Base-by-base conservation (phyloP, 2,329 filamentous ascomycete genomes). In the Aspergillus awamori region DNA sequence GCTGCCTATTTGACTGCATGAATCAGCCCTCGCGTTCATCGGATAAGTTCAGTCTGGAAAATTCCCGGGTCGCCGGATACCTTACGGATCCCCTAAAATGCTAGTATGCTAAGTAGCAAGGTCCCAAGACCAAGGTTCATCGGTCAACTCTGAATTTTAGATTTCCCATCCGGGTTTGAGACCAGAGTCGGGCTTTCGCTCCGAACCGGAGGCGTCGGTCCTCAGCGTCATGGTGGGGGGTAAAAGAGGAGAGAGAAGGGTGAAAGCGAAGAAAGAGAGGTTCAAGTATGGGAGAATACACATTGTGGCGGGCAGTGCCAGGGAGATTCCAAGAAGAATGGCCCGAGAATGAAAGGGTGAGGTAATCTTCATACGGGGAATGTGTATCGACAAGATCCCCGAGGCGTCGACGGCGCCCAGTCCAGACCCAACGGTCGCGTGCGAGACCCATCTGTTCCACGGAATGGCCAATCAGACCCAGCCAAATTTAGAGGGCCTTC, bases 381-480 rank as follows among this genome's bases (percentile, higher is more conserved):
- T 11, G n/a, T 22, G 17, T 45, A 45, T 22, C 41, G 45, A 49
- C 45, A 49, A 49, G 45, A 49, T 49, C 45, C 45, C 45, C 45
- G 45, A 43, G 41, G 20, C 36, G 49, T 52, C 56, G 48, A 58
- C 56, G 48, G 56, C 56, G 48, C 30, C 56, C 20, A 61, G 59
- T 58, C 56, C 59, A 61, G 56, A 59, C 55, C 45, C 57, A 62
- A 59, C 51, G 41, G 51, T 59, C 38, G 51, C 51, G 26, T 59
- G 60, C 20, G 43, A 57, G 56, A 54, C 45, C 59, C 51, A 59
- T 53, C 36, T 20, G 39, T 47, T 48, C 17, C 24, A 38, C 24
- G 30, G 30, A 53, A 49, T 17, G 38, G 15, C 60, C 60, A 62
- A 59, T 62, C 7, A 59, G 17, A 28, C n/a, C 24, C 39, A 24